Evolutionary conservation across 2,329 filamentous ascomycete species (phyloP), one percentile per base, ranked within the genome.

Genomic region (Achaetomium macrosporum): DNA sequence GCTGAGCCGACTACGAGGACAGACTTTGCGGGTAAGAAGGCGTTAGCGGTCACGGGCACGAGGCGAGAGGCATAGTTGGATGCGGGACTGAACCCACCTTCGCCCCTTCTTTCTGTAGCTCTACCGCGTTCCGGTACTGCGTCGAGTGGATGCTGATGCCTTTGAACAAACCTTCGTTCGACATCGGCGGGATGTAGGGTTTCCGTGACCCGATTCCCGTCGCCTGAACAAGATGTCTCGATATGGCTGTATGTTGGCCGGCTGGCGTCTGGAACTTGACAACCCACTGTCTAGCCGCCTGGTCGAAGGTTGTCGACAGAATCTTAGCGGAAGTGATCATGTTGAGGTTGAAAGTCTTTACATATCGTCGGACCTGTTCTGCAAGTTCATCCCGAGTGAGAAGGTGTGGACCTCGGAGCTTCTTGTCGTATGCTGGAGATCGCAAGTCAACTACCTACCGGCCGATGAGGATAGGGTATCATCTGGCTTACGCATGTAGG

Each of bases 321-420:
- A 77, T 62, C 0, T 57, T 67, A 3, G 71, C 72, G 11, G 65
- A 65, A 36, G 67, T 66, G 67, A 73, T 72, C 2, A 77, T 66
- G 55, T 77, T 75, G 39, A 79, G 66, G 39, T 74, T 71, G 69
- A 79, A 75, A 5, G 74, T 62, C n/a, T 62, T 69, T 3, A 70
- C 71, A 50, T 78, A 78, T 1, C 68, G 66, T 50, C 76, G 74
- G 36, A 78, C 71, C 66, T 75, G 78, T 44, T 72, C 69, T 5
- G 68, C 72, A 0, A 79, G 66, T 35, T 76, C 74, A 51, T 77
- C 70, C 48, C 74, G 72, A 0, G 69, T 68, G 0, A 73, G 72
- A 55, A 73, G 73, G 25, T 70, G 62, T 0, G 73, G 71, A 64
- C 29, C 31, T 3, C 47, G 43, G 10, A 69, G 71, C 33, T 70